phyloP scores from a whole-genome alignment of 352 stramenopile species.

The Globisporangium okanoganense region DNA sequence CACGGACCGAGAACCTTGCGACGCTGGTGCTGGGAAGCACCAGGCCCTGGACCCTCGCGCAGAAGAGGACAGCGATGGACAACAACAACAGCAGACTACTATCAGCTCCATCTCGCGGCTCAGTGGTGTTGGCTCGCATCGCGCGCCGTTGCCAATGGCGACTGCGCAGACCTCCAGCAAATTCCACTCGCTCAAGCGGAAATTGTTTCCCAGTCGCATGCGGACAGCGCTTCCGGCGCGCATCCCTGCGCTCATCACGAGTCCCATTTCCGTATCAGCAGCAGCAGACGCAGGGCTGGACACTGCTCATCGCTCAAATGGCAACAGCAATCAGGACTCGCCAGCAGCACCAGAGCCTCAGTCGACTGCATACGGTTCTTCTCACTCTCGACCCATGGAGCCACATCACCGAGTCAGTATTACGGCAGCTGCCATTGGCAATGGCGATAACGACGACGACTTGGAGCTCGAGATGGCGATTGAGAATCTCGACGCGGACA shows the following conservation, averaged over 20 bases:
- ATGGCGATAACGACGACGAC: constrained; percentile 29
- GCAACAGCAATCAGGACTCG: background rate
- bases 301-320: no score
- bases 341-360: background rate
- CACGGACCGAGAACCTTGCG: background rate
- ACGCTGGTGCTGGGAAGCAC: background rate
- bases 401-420: no score
- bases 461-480: constrained; percentile 34
- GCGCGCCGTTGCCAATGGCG: background rate
- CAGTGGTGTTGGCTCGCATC: background rate
- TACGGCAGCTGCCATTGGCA: background rate
- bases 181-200: constrained; percentile 50
- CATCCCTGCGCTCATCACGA: constrained; percentile 41
- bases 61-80: background rate
- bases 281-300: background rate
- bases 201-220: constrained; percentile 49
- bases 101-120: no score
- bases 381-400: constrained; percentile 11
- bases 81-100: no score
- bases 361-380: background rate
- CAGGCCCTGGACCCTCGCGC: background rate
- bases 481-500: constrained; percentile 25
- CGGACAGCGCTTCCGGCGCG: constrained; percentile 32
- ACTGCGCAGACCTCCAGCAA: constrained; percentile 16
- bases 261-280: constrained; percentile 26